These are phyloP conservation scores for Botrytis elliptica DNA, from an alignment of 2,329 filamentous ascomycete genomes.

Conservation along the genomic window DNA sequence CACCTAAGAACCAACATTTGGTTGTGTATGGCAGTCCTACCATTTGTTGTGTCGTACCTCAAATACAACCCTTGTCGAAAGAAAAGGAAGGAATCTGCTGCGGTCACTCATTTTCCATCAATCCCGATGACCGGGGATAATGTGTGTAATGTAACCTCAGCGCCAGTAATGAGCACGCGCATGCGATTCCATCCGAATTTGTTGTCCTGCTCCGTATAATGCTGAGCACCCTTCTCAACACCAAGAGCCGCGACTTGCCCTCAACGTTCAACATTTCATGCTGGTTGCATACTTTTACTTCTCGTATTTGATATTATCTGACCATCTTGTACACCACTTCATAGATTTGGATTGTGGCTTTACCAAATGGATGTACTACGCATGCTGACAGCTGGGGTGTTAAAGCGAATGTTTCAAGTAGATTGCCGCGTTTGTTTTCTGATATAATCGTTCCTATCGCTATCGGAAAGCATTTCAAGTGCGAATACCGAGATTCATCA, in stretches of 20 bases:
- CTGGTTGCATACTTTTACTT: background rate
- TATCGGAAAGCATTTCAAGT: background rate
- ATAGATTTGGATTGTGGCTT: background rate
- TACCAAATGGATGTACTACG: background rate
- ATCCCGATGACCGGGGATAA: background rate
- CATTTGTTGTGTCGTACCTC: background rate
- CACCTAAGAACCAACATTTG: background rate
- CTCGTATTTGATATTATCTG: background rate
- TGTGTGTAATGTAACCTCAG: slow-evolving; percentile 2
- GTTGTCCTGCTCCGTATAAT: background rate
- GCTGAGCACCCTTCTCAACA: background rate
- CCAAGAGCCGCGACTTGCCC: slow-evolving; percentile 8
- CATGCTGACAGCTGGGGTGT: background rate
- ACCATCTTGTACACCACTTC: background rate
- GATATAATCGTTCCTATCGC: background rate
- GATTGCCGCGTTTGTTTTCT: background rate
- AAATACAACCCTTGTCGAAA: background rate
- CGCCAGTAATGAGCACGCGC: background rate
- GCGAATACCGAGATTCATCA: background rate
- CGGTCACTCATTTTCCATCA: background rate
- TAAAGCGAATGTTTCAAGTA: background rate
- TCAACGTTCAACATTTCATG: slow-evolving; percentile 4
- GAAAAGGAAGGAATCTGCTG: background rate
- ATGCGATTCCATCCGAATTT: background rate
- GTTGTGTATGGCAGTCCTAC: background rate